Evolutionary conservation across 2,329 filamentous ascomycete genomes (phyloP).

Genomic region (Scedosporium dehoogii): DNA sequence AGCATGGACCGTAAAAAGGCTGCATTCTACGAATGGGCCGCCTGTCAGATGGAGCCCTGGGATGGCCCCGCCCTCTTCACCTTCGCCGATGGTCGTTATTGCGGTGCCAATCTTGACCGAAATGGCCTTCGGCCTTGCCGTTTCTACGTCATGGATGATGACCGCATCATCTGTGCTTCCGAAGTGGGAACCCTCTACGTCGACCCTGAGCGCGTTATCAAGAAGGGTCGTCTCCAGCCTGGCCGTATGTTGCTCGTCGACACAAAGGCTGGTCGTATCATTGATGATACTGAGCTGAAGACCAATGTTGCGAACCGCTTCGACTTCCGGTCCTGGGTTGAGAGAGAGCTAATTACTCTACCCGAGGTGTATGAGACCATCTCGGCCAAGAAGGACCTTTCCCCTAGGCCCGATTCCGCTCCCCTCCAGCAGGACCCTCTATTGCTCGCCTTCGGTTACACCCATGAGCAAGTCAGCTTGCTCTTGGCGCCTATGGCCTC

Average conservation of each 20-base stretch:
- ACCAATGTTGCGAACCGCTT: constrained; percentile 74
- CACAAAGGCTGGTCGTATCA: constrained; percentile 79
- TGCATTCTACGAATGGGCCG: constrained; percentile 97
- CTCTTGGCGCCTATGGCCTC: constrained; percentile 92
- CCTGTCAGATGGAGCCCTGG: constrained; percentile 98
- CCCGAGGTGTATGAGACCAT: constrained; percentile 61
- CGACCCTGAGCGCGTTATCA: constrained; percentile 79
- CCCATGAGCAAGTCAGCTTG: constrained; percentile 87
- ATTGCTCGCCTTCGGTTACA: constrained; percentile 83
- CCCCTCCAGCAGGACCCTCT: constrained; percentile 76
- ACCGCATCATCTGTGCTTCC: constrained; percentile 93
- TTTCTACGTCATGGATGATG: constrained; percentile 94
- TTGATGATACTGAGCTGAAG: constrained; percentile 90
- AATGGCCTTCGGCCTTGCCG: constrained; percentile 92
- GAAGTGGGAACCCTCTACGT: constrained; percentile 91
- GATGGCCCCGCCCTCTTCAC: constrained; percentile 95
- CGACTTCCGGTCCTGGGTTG: constrained; percentile 82
- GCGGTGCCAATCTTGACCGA: constrained; percentile 90
- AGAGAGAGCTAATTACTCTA: constrained; percentile 74
- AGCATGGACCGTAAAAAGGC: constrained; percentile 91
- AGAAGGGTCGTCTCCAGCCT: constrained; percentile 88
- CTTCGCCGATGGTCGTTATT: constrained; percentile 93
- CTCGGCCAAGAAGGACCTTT: constrained; percentile 49
- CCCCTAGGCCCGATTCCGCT: constrained; percentile 54
- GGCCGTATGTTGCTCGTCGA: constrained; percentile 95